Base-by-base conservation (phyloP, 1,139 yeast species). In the Insectozyma bohioensis region DNA sequence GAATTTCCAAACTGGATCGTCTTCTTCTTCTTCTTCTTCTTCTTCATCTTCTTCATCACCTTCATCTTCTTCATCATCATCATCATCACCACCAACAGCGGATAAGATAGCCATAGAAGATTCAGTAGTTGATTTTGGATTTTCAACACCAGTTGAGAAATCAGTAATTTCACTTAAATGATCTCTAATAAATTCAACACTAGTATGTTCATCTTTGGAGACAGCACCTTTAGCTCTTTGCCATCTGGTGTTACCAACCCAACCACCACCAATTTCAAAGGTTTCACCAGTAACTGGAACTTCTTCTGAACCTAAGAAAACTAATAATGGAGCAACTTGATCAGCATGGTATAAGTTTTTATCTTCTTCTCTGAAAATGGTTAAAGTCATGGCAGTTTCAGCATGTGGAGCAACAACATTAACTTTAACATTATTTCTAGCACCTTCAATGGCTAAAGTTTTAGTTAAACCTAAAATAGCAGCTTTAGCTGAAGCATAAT, bases 391-490 rank as follows among this genome's bases (percentile, higher is more conserved):
- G 43, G 95, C 92, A 32, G 98, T 90, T 56, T 90, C 97, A 27
- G 97, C 97, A 58, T 90, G 96, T 39, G 98, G 98, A 29, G 97
- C 97, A 58, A 88, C 83, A 31, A 80, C 74, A 57, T 90, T 86
- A 40, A 80, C 92, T 54, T 72, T 72, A 49, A 92, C 86, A 55
- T 83, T 80, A 54, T 68, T 57, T 62, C 77, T 87, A 41, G 80
- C 78, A 51, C 98, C 98, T 66, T 92, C 98, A 46, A 85, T 71
- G 16, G 97, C 97, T 44, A 87, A 61, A 26, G 97, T 85, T 59
- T 77, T 80, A 20, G 95, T 73, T 51, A 92, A 76, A 21, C 96
- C 96, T 34, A 88, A 63, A 43, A 92, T 80, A 20, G 90, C 97
- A 39, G 85, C 78, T 68, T 92, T 92, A 33, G 97, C 97, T 31